These are phyloP conservation scores for Uromyces viciae-fabae DNA, from an alignment of 1,284 basidiomycete genomes.

Conservation along the genomic window DNA sequence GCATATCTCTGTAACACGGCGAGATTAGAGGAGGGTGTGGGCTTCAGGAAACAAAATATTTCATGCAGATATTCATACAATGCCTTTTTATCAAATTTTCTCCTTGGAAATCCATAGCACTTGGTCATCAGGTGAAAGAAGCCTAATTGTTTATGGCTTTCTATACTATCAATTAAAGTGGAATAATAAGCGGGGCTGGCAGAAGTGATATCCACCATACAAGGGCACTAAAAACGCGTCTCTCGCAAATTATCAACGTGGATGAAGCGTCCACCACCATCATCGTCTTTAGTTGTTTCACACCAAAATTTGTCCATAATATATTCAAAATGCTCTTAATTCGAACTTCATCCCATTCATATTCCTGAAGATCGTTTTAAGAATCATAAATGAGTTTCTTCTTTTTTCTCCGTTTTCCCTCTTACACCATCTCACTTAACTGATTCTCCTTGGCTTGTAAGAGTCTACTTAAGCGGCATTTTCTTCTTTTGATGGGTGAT, in stretches of 20 bases:
- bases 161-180: not conserved
- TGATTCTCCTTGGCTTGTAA: too few relatives aligned
- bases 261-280: not conserved
- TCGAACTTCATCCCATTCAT: not conserved
- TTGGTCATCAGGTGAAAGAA: not conserved
- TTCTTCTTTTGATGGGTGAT: too few relatives aligned
- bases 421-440: too few relatives aligned
- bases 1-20: not conserved
- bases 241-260: not conserved
- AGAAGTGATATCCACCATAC: not conserved
- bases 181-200: not conserved
- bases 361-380: not conserved
- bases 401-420: not conserved
- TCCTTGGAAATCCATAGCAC: not conserved
- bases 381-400: not conserved
- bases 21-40: not conserved
- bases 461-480: too few relatives aligned
- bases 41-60: not conserved
- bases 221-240: not conserved
- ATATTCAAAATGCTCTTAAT: not conserved
- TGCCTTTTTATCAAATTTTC: not conserved
- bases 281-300: constrained; percentile 1
- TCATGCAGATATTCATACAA: not conserved
- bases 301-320: not conserved
- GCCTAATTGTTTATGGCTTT: not conserved